Evolutionary conservation across 2,329 filamentous ascomycete genomes (phyloP).

Genomic region (Fusarium compactum): DNA sequence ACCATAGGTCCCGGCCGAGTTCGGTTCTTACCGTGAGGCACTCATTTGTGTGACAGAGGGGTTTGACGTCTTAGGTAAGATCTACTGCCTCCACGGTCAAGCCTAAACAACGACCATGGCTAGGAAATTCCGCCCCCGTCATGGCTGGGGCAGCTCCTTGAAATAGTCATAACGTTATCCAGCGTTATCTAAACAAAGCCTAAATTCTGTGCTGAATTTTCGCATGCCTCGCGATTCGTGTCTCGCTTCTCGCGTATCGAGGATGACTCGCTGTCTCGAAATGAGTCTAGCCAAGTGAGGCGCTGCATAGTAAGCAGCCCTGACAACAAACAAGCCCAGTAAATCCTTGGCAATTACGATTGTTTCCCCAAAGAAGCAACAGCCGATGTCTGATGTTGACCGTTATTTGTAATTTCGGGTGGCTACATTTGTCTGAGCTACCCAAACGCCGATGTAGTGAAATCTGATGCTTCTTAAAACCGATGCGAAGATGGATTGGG

Average conservation of each 20-base stretch:
- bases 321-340: background rate
- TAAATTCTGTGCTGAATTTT: background rate
- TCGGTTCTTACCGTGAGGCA: background rate
- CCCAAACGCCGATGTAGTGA: background rate
- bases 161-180: background rate
- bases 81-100: background rate
- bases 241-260: background rate
- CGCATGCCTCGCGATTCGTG: slow-evolving; percentile 11
- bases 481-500: background rate
- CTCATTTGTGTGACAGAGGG: background rate
- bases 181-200: background rate
- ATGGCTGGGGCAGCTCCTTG: background rate
- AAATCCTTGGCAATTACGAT: slow-evolving; percentile 4
- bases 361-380: background rate
- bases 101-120: background rate
- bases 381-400: background rate
- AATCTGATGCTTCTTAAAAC: background rate
- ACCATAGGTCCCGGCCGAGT: background rate
- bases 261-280: background rate
- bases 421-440: background rate
- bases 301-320: background rate
- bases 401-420: background rate
- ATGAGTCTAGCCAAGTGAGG: background rate
- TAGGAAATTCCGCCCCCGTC: background rate
- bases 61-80: background rate